These are phyloP conservation scores for Moniliella sp. DNA, from an alignment of 1,284 basidiomycete genomes.

Conservation along the genomic window DNA sequence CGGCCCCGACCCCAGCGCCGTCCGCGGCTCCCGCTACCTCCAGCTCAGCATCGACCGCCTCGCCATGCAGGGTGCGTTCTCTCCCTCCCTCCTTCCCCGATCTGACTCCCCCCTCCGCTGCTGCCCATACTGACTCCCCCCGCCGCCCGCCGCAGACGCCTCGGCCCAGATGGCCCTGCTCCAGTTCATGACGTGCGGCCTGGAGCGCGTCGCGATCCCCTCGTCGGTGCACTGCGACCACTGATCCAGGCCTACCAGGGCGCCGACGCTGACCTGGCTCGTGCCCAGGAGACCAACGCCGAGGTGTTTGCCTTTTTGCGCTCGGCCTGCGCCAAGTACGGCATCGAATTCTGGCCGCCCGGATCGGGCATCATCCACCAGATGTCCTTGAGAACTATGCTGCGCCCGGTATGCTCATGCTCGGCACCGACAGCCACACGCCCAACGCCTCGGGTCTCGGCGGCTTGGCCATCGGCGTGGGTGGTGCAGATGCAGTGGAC, in stretches of 20 bases:
- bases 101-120: background rate
- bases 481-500: constrained; percentile 94
- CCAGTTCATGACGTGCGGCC: constrained; percentile 94
- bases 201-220: constrained; percentile 67
- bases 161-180: constrained; percentile 98
- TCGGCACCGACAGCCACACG: constrained; percentile 71
- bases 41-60: constrained; percentile 78
- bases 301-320: constrained; percentile 96
- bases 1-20: constrained; percentile 37
- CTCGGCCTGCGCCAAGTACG: constrained; percentile 82
- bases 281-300: constrained; percentile 67
- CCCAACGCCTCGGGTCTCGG: constrained; percentile 97
- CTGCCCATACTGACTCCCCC: no score
- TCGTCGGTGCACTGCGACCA: constrained; percentile 85
- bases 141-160: constrained; percentile 58
- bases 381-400: constrained; percentile 93
- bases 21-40: constrained; percentile 70
- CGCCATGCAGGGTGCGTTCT: constrained; percentile 57
- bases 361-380: constrained; percentile 74
- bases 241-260: constrained; percentile 44
- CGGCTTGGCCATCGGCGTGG: constrained; percentile 92
- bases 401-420: constrained; percentile 45
- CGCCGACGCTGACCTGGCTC: constrained; percentile 57
- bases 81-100: no score
- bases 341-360: constrained; percentile 64